These are phyloP conservation scores for Lactarius sp. DNA, from an alignment of 768 basidiomycete species.

Conservation along the genomic window DNA sequence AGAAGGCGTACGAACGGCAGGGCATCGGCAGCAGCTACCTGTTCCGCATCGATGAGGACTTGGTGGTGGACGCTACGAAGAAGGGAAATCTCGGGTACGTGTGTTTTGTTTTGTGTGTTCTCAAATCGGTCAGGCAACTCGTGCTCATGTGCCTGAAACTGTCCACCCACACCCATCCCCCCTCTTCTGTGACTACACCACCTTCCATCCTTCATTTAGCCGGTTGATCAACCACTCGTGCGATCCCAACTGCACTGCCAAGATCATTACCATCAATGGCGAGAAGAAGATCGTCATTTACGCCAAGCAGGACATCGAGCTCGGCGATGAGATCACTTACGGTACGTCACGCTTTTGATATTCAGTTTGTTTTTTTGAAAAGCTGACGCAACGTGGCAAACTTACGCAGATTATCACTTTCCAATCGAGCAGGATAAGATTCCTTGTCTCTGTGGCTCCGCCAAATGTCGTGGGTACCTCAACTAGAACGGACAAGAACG, in stretches of 20 bases:
- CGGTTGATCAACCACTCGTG: slow-evolving; percentile 99
- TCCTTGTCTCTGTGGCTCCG: slow-evolving; percentile 85
- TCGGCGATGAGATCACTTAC: slow-evolving; percentile 97
- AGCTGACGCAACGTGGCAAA: not conserved
- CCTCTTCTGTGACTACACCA: too few species aligned
- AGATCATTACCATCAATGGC: slow-evolving; percentile 85
- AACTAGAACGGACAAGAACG: slow-evolving; percentile 54
- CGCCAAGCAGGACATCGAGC: slow-evolving; percentile 91
- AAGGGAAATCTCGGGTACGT: slow-evolving; percentile 97
- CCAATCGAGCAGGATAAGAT: slow-evolving; percentile 98
- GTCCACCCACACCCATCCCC: too few species aligned
- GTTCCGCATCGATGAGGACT: slow-evolving; percentile 95
- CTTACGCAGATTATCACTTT: slow-evolving; percentile 86
- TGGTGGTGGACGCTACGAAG: slow-evolving; percentile 98
- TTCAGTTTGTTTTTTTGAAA: not conserved
- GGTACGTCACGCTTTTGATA: slow-evolving; percentile 44
- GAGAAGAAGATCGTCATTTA: slow-evolving; percentile 99
- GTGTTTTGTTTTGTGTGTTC: not conserved
- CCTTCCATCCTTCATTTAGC: slow-evolving; percentile 36
- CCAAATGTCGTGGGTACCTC: slow-evolving; percentile 90
- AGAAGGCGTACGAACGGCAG: slow-evolving; percentile 94
- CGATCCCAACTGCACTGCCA: slow-evolving; percentile 88
- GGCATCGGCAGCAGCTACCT: slow-evolving; percentile 98
- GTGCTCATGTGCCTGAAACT: not conserved
- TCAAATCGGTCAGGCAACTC: too few species aligned